A percentile compares a stretch with the other conserved stretches of the same genome.
phyloP scores from a whole-genome alignment of 495 filamentous ascomycete genomes.

The Halenospora varia region DNA sequence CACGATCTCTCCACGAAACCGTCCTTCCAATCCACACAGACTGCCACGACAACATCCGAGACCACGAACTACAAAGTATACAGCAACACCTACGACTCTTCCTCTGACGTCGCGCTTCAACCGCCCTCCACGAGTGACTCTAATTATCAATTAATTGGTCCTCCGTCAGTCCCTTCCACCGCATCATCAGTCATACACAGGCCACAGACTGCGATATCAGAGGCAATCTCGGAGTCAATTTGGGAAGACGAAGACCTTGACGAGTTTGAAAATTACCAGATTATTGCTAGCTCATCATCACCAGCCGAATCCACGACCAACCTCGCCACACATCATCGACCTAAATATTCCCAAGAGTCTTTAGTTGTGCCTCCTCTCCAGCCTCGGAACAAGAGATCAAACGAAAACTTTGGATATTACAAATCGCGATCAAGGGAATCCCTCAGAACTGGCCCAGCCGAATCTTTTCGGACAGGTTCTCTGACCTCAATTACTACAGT shows the following conservation, averaged over 20 bases:
- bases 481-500: conserved; percentile 47
- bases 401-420: conserved; percentile 43
- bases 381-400: conserved; percentile 33
- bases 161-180: not conserved
- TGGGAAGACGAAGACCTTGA: conserved; percentile 1
- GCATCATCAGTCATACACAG: conserved; percentile 19
- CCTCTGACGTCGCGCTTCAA: conserved; percentile 24
- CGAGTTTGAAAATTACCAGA: conserved; percentile 39
- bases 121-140: conserved; percentile 26
- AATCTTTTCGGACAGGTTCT: conserved; percentile 43
- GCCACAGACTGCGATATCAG: not conserved
- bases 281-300: conserved; percentile 36
- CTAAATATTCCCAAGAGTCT: conserved; percentile 50
- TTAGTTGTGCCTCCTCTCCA: conserved; percentile 47
- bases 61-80: conserved; percentile 52
- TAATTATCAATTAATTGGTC: conserved; percentile 20
- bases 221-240: not conserved
- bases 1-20: conserved; percentile 35
- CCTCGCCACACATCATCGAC: conserved; percentile 26
- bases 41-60: conserved; percentile 42
- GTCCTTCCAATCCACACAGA: conserved; percentile 42
- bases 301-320: conserved; percentile 32
- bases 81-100: conserved; percentile 29
- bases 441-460: conserved; percentile 24
- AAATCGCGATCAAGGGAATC: conserved; percentile 44